Evolutionary conservation across 2,329 filamentous ascomycete species (phyloP), one percentile per base, ranked within the genome.

Genomic region (Hypoxylon sp.): DNA sequence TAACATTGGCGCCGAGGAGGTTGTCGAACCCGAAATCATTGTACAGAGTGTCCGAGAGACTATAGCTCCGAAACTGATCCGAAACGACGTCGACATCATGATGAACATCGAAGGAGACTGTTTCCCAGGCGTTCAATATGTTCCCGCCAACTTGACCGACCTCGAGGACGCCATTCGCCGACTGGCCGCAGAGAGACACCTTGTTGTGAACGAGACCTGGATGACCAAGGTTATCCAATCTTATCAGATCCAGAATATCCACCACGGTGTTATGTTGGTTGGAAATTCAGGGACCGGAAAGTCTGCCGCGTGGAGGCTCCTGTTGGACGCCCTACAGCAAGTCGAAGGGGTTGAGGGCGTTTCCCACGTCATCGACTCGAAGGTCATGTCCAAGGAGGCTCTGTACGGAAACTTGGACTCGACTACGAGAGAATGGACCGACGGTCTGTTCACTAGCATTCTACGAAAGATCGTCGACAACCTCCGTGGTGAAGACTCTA

Each of bases 201-300:
- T 96, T 11, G 91, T 97, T 7, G 90, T 96, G 66, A 97, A 88
- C 56, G 93, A 98, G 52, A 88, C 88, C 42, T 99, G 96, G 96
- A 92, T 98, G 86, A 95, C 91, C 55, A 99, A 99, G 78, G 88
- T 96, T 27, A 82, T 99, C 7, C 95, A 99, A 74, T 84, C 99
- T 2, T 98, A 97, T 74, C 95, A 99, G 74, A 99, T 99, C 62
- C 95, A 98, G 75, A 90, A 88, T 65, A 92, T 99, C 56, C 95
- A 99, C 71, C 95, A 99, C 68, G 95, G 95, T 88, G 95, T 99
- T 23, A 99, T 99, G 96, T 98, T 99, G 95, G 95, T 99, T 8
- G 95, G 95, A 62, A 92, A 91, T 71, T 97, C 96, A 24, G 95
- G 96, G n/a, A 90, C 94, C 41, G 96, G 96, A 72, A 99, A 99